phyloP scores from a whole-genome alignment of 2,329 filamentous ascomycete genomes.

The Chaetomiaceae sp. region DNA sequence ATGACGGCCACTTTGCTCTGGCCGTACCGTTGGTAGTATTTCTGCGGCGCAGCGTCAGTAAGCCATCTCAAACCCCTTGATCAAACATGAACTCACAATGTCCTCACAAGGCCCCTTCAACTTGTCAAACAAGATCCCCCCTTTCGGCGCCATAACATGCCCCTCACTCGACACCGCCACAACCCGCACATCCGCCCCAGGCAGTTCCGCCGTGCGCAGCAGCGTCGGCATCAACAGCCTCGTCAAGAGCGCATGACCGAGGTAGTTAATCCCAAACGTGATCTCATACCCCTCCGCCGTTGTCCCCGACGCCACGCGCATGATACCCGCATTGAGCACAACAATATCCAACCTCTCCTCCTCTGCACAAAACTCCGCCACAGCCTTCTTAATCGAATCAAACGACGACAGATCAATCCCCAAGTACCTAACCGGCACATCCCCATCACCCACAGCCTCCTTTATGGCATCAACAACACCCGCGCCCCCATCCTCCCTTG shows the following conservation, averaged over 20 bases:
- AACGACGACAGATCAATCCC: not conserved
- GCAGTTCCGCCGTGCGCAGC: conserved; percentile 8
- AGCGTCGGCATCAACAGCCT: conserved; percentile 28
- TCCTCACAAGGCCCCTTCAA: conserved; percentile 11
- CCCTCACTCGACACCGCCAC: conserved; percentile 15
- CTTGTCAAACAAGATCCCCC: conserved; percentile 17
- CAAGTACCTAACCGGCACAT: not conserved
- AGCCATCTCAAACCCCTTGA: not conserved
- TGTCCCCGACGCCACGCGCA: conserved; percentile 31
- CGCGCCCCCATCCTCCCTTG: not conserved
- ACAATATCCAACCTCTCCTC: not conserved
- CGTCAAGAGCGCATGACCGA: conserved; percentile 39
- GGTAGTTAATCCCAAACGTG: conserved; percentile 41
- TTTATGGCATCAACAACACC: not conserved
- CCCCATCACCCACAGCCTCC: not conserved
- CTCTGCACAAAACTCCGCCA: not conserved
- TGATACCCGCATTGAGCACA: conserved; percentile 23
- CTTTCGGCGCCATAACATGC: conserved; percentile 12
- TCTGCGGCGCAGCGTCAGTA: not conserved
- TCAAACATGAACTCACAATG: not conserved
- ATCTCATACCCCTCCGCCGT: conserved; percentile 41
- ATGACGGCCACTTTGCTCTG: conserved; percentile 30
- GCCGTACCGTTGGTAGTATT: conserved; percentile 23
- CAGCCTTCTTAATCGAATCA: not conserved
- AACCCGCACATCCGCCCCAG: conserved; percentile 10